Conservation (phyloP, 2,329 filamentous ascomycete species). For the Apiospora sp. region DNA sequence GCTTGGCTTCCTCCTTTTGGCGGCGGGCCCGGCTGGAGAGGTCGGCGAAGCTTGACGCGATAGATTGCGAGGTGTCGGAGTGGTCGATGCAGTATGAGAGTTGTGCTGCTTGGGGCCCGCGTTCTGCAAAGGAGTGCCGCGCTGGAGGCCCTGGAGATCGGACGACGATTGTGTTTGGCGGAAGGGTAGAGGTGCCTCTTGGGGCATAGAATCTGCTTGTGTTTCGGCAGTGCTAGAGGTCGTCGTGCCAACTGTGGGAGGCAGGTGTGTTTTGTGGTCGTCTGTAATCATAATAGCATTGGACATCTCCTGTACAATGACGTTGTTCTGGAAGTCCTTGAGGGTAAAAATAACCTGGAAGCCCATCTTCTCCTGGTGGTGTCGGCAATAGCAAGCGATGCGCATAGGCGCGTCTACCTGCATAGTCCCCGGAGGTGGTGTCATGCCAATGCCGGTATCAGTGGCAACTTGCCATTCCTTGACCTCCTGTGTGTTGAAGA, state of each 20-base stretch:
- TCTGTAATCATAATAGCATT: conserved; percentile 96
- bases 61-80: conserved; percentile 64
- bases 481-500: conserved; percentile 89
- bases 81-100: conserved; percentile 49
- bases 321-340: conserved; percentile 78
- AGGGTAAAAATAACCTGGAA: conserved; percentile 95
- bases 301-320: conserved; percentile 86
- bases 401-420: conserved; percentile 91
- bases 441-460: conserved; percentile 57
- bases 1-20: conserved; percentile 86
- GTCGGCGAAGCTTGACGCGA: conserved; percentile 79
- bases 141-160: conserved; percentile 68
- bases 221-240: conserved; percentile 28
- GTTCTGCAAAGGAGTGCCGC: conserved; percentile 50
- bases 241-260: conserved; percentile 43
- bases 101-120: conserved; percentile 33
- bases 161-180: conserved; percentile 67
- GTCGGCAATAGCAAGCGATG: conserved; percentile 95
- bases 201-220: conserved; percentile 41
- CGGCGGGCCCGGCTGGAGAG: conserved; percentile 68
- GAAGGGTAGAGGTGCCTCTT: conserved; percentile 53
- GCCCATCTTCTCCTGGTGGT: conserved; percentile 91
- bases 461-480: conserved; percentile 77
- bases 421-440: conserved; percentile 62
- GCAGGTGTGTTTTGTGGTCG: conserved; percentile 87